Base-by-base conservation (phyloP, 805 yeast species). In the Pichia nanzhaoensis region DNA sequence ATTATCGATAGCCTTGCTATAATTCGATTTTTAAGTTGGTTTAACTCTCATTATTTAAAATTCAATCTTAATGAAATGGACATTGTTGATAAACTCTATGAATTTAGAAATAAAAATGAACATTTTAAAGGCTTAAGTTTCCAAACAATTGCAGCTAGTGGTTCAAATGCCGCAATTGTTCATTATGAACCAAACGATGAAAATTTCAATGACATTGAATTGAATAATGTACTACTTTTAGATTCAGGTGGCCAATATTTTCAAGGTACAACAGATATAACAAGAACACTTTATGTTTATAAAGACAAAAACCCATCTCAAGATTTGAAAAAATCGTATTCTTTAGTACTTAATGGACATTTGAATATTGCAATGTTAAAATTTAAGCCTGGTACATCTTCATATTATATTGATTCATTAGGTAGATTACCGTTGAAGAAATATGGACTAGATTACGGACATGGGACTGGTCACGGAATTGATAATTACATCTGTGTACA, bases 391-490 rank as follows among this genome's bases (percentile, higher is more conserved):
- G 82, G 83, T 5, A 75, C 86, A 1, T 76, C 84, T 9, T 95
- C 96, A 0, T 74, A 76, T 45, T 75, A 78, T 56, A 76, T 93
- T 30, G 99, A 93, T 59, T 69, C 79, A 0, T 70, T 89, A 42
- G 95, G 96, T 0, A 74, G 99, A 51, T 89, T 83, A 62, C 82
- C 77, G 42, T 67, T 93, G 48, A 85, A 95, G 89, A 69, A 77
- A 34, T 71, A 78, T 42, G 98, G 98, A 0, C 68, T 87, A 40
- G 93, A 86, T 60, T 93, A 85, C 61, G 77, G 82, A 51, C 99
- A 93, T 64, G 98, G 99, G 9, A 88, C 98, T 0, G 96, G 98
- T 2, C 99, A 93, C 64, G 99, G 99, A 4, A 84, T 93, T n/a
- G 98, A 96, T 2, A 74, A 90, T 18, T 91, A 74, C 60, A 77